Conservation (phyloP, 1,284 basidiomycete species). For the Ganoderma sinense region DNA sequence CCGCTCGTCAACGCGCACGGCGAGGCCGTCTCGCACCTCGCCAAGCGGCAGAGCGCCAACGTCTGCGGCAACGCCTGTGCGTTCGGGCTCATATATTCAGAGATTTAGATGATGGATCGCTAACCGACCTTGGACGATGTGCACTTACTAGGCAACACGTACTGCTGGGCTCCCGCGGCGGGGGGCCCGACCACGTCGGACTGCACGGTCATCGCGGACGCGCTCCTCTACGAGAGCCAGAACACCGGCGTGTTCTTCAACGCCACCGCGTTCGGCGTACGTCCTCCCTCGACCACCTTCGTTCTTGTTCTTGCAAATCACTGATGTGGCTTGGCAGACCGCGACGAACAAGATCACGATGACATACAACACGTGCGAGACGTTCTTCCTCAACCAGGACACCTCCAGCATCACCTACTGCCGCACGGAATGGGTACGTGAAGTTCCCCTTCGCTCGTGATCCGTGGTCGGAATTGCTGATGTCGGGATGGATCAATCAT, state of each 20-base stretch:
- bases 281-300: background rate
- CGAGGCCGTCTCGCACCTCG: slow-evolving; percentile 14
- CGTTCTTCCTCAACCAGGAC: slow-evolving; percentile 38
- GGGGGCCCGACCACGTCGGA: slow-evolving; percentile 47
- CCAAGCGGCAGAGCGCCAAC: slow-evolving; percentile 34
- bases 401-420: slow-evolving; percentile 34
- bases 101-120: too few relatives aligned
- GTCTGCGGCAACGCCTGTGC: slow-evolving; percentile 52
- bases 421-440: slow-evolving; percentile 37
- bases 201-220: slow-evolving; percentile 55
- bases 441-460: background rate
- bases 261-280: slow-evolving; percentile 11
- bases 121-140: background rate
- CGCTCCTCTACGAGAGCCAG: slow-evolving; percentile 52
- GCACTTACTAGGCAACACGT: background rate
- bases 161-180: background rate
- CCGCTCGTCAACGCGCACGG: slow-evolving; percentile 14
- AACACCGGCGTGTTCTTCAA: slow-evolving; percentile 45
- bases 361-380: slow-evolving; percentile 35
- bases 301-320: background rate
- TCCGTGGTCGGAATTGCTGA: background rate
- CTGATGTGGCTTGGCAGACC: slow-evolving; percentile 14
- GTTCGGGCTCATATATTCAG: too few relatives aligned
- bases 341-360: slow-evolving; percentile 34
- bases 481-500: background rate